phyloP scores from a whole-genome alignment of 192 early-diverging fungal species.

The Podila verticillata region DNA sequence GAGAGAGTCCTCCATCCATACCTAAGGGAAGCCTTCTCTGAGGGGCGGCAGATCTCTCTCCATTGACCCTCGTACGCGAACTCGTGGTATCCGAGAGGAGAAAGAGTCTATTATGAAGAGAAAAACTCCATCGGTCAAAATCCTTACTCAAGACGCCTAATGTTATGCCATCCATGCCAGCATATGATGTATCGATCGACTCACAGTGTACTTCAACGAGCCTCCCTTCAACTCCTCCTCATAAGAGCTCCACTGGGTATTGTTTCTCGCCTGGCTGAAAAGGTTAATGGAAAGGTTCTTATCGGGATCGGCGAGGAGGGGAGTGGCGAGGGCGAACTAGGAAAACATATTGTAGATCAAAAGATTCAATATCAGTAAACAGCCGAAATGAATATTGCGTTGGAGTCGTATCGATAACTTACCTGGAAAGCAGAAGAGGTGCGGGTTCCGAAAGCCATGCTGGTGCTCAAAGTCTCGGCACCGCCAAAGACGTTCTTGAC shows the following conservation, averaged over 20 bases:
- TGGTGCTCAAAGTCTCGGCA: slow-evolving; percentile 82
- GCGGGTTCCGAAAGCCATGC: slow-evolving; percentile 80
- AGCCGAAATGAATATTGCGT: not conserved
- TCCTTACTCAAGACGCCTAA: too few relatives aligned
- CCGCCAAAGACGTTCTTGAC: slow-evolving; percentile 90
- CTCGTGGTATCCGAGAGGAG: slow-evolving; percentile 68
- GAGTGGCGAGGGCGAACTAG: slow-evolving; percentile 70
- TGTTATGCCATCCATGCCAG: not conserved
- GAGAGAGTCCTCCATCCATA: slow-evolving; percentile 17
- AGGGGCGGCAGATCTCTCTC: slow-evolving; percentile 77
- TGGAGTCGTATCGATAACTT: not conserved
- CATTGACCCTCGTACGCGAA: slow-evolving; percentile 77
- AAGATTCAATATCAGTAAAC: slow-evolving; percentile 6
- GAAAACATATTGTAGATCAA: slow-evolving; percentile 25
- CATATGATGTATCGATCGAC: not conserved
- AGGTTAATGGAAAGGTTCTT: slow-evolving; percentile 71
- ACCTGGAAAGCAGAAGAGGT: slow-evolving; percentile 66
- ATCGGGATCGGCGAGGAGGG: slow-evolving; percentile 79
- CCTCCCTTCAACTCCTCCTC: slow-evolving; percentile 76
- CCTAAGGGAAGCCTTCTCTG: slow-evolving; percentile 68
- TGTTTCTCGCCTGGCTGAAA: slow-evolving; percentile 70
- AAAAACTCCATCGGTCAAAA: not conserved
- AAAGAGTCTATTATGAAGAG: slow-evolving; percentile 53
- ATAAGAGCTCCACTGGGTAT: slow-evolving; percentile 73
- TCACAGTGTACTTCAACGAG: slow-evolving; percentile 65